A percentile compares a stretch with the other conserved stretches of the same genome.
Evolutionary conservation across 2,329 filamentous ascomycete species (phyloP).

Genomic region (Fusarium nurragi): DNA sequence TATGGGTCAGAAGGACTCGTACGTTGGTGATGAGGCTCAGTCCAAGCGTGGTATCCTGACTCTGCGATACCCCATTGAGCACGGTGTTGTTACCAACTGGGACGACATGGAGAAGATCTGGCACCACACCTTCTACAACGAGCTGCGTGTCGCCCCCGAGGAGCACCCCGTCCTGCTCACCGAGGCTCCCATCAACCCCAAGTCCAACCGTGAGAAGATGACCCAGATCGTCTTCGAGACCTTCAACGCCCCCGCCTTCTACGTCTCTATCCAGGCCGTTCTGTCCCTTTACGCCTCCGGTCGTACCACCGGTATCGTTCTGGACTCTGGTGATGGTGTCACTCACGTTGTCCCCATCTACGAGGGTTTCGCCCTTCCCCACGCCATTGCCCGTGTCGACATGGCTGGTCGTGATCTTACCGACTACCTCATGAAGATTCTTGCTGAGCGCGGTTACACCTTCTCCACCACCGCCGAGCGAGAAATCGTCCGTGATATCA

Average conservation of each 20-base stretch:
- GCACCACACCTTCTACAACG: slow-evolving; percentile 99
- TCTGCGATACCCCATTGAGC: slow-evolving; percentile 99
- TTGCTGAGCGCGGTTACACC: slow-evolving; percentile 98
- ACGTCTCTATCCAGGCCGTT: slow-evolving; percentile 99
- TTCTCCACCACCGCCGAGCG: slow-evolving; percentile 99
- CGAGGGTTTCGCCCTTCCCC: slow-evolving; percentile 99
- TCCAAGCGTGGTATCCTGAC: slow-evolving; percentile 99
- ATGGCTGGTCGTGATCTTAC: slow-evolving; percentile 99
- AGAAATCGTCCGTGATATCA: slow-evolving; percentile 99
- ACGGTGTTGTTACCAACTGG: slow-evolving; percentile 99
- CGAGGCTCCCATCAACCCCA: slow-evolving; percentile 99
- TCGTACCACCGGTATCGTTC: slow-evolving; percentile 99
- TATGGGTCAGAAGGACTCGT: slow-evolving; percentile 99
- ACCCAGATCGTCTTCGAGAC: slow-evolving; percentile 99
- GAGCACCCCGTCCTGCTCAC: slow-evolving; percentile 99
- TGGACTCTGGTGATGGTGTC: slow-evolving; percentile 99
- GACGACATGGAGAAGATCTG: slow-evolving; percentile 99
- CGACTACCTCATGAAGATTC: slow-evolving; percentile 99
- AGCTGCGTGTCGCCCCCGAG: slow-evolving; percentile 99
- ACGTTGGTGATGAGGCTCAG: slow-evolving; percentile 99
- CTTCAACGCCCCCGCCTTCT: slow-evolving; percentile 99
- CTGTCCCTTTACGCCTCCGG: slow-evolving; percentile 99
- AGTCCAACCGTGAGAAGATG: slow-evolving; percentile 99
- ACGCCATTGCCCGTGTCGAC: slow-evolving; percentile 99
- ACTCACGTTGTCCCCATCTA: slow-evolving; percentile 99